Evolutionary conservation across 257 asterid species (phyloP).

Genomic region (Mitragyna speciosa): DNA sequence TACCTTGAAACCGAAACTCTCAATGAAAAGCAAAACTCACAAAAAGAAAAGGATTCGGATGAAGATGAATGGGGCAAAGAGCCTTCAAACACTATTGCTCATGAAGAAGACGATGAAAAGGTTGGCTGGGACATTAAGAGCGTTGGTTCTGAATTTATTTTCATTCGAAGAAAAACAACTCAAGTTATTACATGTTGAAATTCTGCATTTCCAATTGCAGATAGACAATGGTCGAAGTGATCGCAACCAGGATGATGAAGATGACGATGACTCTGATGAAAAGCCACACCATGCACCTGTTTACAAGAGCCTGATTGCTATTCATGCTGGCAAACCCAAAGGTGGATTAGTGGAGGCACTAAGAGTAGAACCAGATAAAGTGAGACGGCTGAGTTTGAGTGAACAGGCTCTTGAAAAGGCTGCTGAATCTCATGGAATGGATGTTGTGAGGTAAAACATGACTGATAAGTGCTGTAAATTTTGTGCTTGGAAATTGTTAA

Average conservation of each 20-base stretch:
- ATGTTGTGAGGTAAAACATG: slow-evolving; percentile 65
- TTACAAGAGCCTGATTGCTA: slow-evolving; percentile 74
- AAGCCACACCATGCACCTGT: slow-evolving; percentile 42
- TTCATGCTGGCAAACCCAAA: slow-evolving; percentile 87
- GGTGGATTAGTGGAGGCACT: slow-evolving; percentile 73
- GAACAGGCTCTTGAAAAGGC: slow-evolving; percentile 91
- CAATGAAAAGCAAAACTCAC: slow-evolving; percentile 35
- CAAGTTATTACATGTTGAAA: not conserved
- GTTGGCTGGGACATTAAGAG: slow-evolving; percentile 25
- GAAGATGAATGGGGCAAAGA: slow-evolving; percentile 87
- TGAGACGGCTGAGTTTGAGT: slow-evolving; percentile 92
- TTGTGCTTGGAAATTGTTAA: not conserved
- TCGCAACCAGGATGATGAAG: slow-evolving; percentile 30
- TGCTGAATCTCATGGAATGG: slow-evolving; percentile 52
- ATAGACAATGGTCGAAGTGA: slow-evolving; percentile 32
- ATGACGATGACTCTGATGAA: slow-evolving; percentile 50
- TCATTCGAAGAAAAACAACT: not conserved
- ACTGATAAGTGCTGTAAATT: not conserved
- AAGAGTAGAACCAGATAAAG: slow-evolving; percentile 64
- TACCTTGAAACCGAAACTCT: slow-evolving; percentile 61
- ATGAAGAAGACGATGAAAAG: slow-evolving; percentile 49
- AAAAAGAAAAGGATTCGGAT: slow-evolving; percentile 50
- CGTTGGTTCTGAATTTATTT: not conserved
- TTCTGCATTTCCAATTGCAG: slow-evolving; percentile 25
- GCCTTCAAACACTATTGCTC: slow-evolving; percentile 58